Evolutionary conservation across 208 protist species (phyloP).

Genomic region (Crithidia expoeki): DNA sequence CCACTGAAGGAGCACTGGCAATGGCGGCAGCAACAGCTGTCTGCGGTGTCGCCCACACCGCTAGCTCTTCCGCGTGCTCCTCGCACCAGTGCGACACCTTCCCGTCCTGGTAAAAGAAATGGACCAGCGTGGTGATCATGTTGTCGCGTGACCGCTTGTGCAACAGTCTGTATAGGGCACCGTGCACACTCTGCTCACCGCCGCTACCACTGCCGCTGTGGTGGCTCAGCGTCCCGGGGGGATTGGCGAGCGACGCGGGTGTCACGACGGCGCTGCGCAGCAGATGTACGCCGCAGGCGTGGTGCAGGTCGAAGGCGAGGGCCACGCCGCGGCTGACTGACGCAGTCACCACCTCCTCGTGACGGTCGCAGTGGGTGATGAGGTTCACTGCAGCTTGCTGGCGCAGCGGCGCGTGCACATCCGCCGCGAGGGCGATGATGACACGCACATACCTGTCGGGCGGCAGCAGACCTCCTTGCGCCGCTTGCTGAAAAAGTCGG

Average conservation of each 20-base stretch:
- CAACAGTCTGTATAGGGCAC: constrained; percentile 49
- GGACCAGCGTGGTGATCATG: constrained; percentile 59
- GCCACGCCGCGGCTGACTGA: constrained; percentile 48
- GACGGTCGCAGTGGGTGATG: constrained; percentile 42
- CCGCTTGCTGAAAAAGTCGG: constrained; percentile 64
- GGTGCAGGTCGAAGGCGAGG: constrained; percentile 58
- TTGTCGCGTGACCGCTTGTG: constrained; percentile 62
- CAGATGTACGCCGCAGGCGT: constrained; percentile 55
- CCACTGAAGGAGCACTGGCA: not conserved
- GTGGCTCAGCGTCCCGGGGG: not conserved
- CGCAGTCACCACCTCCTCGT: constrained; percentile 67
- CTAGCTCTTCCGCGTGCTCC: constrained; percentile 26
- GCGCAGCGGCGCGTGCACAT: constrained; percentile 50
- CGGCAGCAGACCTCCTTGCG: constrained; percentile 70
- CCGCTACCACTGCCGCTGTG: constrained; percentile 3
- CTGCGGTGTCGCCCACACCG: not conserved
- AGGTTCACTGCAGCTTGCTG: constrained; percentile 51
- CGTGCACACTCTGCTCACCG: constrained; percentile 41
- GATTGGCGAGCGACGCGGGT: not conserved
- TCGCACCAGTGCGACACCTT: constrained; percentile 53
- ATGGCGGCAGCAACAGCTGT: not conserved
- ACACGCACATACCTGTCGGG: constrained; percentile 63
- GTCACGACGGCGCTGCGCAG: constrained; percentile 46
- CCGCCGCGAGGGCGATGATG: constrained; percentile 63
- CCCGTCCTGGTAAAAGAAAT: constrained; percentile 71